Percentiles rank a stretch among this genome's conserved stretches.
Evolutionary conservation across 331 rosid species (phyloP).

Genomic region (Malus hybrid): DNA sequence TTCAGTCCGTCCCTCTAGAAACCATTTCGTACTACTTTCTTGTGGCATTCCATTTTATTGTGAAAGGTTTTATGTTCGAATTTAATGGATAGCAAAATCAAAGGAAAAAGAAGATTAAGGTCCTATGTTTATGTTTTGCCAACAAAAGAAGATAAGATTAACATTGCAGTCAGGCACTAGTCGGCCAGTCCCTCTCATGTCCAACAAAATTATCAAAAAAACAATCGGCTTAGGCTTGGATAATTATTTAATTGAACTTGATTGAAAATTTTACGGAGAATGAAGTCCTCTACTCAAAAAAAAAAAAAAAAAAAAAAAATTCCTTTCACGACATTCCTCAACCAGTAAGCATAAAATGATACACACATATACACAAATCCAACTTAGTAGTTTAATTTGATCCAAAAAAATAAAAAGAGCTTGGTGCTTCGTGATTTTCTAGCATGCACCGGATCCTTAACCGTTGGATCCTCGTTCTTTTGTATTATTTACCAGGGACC

Average conservation of each 20-base stretch:
- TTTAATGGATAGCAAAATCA: no score
- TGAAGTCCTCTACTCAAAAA: background rate
- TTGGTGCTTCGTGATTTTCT: no score
- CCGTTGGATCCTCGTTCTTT: no score
- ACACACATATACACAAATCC: background rate
- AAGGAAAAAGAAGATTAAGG: background rate
- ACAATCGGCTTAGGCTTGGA: background rate
- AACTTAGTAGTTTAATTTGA: background rate
- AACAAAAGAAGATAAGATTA: background rate
- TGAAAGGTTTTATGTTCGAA: rapidly evolving
- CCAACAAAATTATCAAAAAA: background rate
- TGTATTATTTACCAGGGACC: no score
- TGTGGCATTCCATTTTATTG: rapidly evolving
- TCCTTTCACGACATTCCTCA: background rate
- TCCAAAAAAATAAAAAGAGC: background rate
- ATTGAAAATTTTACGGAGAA: background rate
- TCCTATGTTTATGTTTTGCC: background rate
- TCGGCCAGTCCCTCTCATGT: no score
- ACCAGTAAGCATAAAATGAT: background rate
- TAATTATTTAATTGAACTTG: background rate
- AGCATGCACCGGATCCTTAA: no score
- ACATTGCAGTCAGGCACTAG: background rate
- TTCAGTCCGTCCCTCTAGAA: no score
- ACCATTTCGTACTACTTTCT: no score
- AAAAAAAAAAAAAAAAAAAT: no score